A percentile compares a stretch with the other conserved stretches of the same genome.
Conservation (phyloP, 176 grass and related monocot species). For the Oryza meyeriana region DNA sequence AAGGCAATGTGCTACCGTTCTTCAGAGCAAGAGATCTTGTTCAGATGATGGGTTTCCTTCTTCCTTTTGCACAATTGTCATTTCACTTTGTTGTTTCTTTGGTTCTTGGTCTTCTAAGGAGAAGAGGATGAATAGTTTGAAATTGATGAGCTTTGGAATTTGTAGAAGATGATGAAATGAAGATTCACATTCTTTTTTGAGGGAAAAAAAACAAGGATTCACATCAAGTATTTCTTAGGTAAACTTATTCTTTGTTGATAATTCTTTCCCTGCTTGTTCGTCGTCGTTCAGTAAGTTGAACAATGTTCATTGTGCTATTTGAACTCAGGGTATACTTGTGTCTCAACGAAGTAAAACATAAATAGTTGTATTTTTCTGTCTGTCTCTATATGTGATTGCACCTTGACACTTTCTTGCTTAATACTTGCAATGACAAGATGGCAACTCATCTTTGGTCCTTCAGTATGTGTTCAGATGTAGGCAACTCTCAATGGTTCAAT, state of each 20-base stretch:
- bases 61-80: background rate
- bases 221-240: background rate
- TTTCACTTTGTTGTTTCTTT: conserved; percentile 5
- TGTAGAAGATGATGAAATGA: background rate
- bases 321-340: background rate
- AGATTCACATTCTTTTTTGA: conserved; percentile 15
- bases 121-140: conserved; percentile 5
- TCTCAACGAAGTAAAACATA: background rate
- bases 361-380: background rate
- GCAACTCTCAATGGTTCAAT: background rate
- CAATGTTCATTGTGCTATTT: background rate
- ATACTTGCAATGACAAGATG: background rate
- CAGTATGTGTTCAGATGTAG: background rate
- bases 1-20: conserved; percentile 17
- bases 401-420: background rate
- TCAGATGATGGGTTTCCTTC: conserved; percentile 37
- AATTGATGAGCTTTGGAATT: background rate
- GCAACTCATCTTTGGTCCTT: background rate
- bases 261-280: conserved; percentile 6
- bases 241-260: background rate
- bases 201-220: conserved; percentile 23
- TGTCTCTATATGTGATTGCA: background rate
- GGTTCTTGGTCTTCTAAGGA: conserved; percentile 22
- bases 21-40: conserved; percentile 37
- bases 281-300: conserved; percentile 14